Evolutionary conservation across 2,329 filamentous ascomycete genomes (phyloP).

Genomic region (Immersiporthe knoxdaviesiana): DNA sequence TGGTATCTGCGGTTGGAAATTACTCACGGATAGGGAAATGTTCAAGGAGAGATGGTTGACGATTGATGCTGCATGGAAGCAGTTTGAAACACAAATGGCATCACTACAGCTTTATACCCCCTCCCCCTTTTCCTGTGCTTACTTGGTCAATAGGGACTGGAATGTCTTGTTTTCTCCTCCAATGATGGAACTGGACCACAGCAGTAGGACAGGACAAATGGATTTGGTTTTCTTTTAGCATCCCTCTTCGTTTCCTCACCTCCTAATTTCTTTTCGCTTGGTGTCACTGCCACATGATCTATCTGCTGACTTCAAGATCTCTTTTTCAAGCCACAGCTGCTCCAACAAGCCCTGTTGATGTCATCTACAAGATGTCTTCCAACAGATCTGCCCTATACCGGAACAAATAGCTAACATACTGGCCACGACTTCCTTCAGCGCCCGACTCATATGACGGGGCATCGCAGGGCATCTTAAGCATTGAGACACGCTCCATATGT

Average conservation of each 20-base stretch:
- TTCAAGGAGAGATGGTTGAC: neutral
- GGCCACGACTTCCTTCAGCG: too few species aligned
- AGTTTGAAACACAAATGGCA: conserved; percentile 7
- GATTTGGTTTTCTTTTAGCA: neutral
- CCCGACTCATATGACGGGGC: too few species aligned
- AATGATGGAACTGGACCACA: neutral
- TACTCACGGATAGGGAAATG: neutral
- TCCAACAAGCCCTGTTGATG: neutral
- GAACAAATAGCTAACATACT: too few species aligned
- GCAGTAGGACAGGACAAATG: neutral
- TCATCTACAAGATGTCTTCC: neutral
- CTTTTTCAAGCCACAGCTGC: neutral
- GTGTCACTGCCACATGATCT: neutral
- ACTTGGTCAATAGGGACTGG: conserved; percentile 1
- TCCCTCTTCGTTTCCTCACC: neutral
- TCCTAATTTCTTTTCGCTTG: neutral
- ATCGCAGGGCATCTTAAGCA: too few species aligned
- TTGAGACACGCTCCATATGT: too few species aligned
- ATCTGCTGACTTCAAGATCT: neutral
- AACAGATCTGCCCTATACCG: too few species aligned
- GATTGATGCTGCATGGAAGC: conserved; percentile 9
- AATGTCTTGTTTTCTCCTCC: neutral
- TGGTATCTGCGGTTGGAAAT: neutral
- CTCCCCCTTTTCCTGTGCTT: too few species aligned
- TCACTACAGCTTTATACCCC: conserved; percentile 9